Percentiles rank a stretch among this genome's conserved stretches.
phyloP scores from a whole-genome alignment of 2,329 filamentous ascomycete species.

The Endoconidiophora laricicola region DNA sequence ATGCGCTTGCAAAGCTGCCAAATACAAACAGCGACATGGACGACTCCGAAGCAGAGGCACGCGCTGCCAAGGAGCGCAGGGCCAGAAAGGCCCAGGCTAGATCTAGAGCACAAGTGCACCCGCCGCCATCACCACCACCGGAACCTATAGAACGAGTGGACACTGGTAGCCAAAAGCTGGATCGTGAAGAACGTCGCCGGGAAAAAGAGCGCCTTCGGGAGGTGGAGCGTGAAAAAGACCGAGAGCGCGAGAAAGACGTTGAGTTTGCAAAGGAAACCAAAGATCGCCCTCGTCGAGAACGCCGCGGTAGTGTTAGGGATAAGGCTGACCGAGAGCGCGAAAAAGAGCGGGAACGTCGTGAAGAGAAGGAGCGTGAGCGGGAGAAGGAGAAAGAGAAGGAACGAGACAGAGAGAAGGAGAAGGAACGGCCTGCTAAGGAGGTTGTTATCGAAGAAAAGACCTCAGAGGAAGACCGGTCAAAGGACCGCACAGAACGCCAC shows the following conservation, averaged over 20 bases:
- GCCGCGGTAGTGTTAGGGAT: slow-evolving; percentile 12
- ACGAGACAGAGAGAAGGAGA: slow-evolving; percentile 3
- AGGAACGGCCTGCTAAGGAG: not conserved
- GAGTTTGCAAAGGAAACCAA: slow-evolving; percentile 14
- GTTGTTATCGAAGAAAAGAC: slow-evolving; percentile 1
- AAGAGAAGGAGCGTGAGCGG: slow-evolving; percentile 5
- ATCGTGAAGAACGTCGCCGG: slow-evolving; percentile 14
- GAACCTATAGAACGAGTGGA: slow-evolving; percentile 8
- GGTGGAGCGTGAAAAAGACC: slow-evolving; percentile 9
- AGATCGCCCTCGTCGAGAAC: slow-evolving; percentile 9
- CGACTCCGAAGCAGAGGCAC: slow-evolving; percentile 8
- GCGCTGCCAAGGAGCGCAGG: slow-evolving; percentile 10
- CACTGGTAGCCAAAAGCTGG: slow-evolving; percentile 1
- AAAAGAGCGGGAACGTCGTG: slow-evolving; percentile 11
- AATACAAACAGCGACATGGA: not conserved
- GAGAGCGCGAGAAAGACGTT: slow-evolving; percentile 7
- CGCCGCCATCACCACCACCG: slow-evolving; percentile 7
- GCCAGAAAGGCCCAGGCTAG: slow-evolving; percentile 10
- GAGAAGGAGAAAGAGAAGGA: slow-evolving; percentile 3
- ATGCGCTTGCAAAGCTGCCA: not conserved
- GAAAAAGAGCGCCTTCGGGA: slow-evolving; percentile 10
- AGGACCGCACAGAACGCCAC: slow-evolving; percentile 9
- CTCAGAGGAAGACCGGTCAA: slow-evolving; percentile 8
- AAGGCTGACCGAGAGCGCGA: slow-evolving; percentile 11
- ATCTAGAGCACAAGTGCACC: slow-evolving; percentile 7